Percentiles rank a stretch among this genome's conserved stretches.
These are phyloP conservation scores for Coprinopsis sp. DNA, from an alignment of 768 basidiomycete species.

Conservation along the genomic window DNA sequence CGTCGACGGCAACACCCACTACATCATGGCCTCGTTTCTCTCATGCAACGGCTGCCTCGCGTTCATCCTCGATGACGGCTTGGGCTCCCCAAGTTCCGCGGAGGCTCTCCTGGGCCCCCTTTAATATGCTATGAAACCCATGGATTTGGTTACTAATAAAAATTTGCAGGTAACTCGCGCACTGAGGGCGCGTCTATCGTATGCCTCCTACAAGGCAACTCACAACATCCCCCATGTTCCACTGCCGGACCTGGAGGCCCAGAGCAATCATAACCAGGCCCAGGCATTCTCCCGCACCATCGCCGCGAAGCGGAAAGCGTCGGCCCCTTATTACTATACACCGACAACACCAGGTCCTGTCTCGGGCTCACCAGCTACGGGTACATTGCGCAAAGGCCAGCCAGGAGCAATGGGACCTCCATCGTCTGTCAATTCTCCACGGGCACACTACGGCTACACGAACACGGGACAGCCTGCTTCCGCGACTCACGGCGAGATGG, in stretches of 20 bases:
- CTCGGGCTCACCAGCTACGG: constrained; percentile 20
- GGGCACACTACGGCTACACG: constrained; percentile 40
- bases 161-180: constrained; percentile 67
- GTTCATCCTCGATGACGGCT: constrained; percentile 10
- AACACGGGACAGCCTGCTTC: constrained; percentile 27
- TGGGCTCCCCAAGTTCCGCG: constrained; percentile 6
- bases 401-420: constrained; percentile 47
- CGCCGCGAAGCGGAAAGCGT: constrained; percentile 55
- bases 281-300: constrained; percentile 46
- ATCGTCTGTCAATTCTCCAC: constrained; percentile 35
- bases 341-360: constrained; percentile 46
- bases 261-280: constrained; percentile 40
- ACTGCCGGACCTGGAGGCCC: constrained; percentile 68
- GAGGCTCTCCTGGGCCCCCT: constrained; percentile 9
- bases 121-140: constrained; percentile 26
- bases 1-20: constrained; percentile 13
- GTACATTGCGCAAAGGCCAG: constrained; percentile 30
- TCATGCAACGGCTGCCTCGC: constrained; percentile 12
- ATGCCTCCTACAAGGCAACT: constrained; percentile 80
- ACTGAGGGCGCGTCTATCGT: constrained; percentile 73
- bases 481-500: constrained; percentile 27
- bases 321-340: constrained; percentile 44
- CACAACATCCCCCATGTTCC: constrained; percentile 65
- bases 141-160: constrained; percentile 34
- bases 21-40: constrained; percentile 21